Evolutionary conservation across 768 basidiomycete species (phyloP), one percentile per base, ranked within the genome.

Genomic region (Lactarius deliciosus): DNA sequence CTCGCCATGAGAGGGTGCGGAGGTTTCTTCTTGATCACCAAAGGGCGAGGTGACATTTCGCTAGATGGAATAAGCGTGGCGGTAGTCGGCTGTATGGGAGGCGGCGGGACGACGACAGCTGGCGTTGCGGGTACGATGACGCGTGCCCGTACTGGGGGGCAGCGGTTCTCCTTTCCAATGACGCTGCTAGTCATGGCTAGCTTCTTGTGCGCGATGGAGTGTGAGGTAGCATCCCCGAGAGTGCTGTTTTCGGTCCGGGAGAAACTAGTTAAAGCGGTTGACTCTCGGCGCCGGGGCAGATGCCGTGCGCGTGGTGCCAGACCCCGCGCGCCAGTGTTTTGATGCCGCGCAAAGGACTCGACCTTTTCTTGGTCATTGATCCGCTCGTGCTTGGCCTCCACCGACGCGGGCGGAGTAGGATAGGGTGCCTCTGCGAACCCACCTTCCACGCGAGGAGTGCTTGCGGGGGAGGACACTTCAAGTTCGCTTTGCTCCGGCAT

Each of bases 111-210:
- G n/a, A 11, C 50, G 5, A 50, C 7, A 1, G 5, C n/a, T 4
- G 61, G 15, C 9, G 25, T 2, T 0, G 50, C 25, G 57, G 66
- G 58, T 25, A 55, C 57, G 25, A 57, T 41, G 8, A 45, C 41
- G 50, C 53, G 57, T 18, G 32, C 16, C 30, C 30, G 56, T 18
- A 15, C 18, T 30, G 34, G 47, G n/a, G 62, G 57, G 18, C 57
- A 57, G 5, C 53, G 32, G 34, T 67, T 67, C 57, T 64, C 66
- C 28, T 67, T 67, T 56, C 50, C 66, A 22, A 40, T 43, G 30
- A 50, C 50, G 18, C 50, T 47, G 30, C 11, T 36, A 16, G 34
- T 38, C 40, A 55, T 8, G 15, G 57, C 9, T 2, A 40, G 41
- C 30, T 64, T 59, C 41, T 60, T 60, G 13, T 47, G 13, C 34